A percentile compares a stretch with the other conserved stretches of the same genome.
These are phyloP conservation scores for Rhynchosporium secalis DNA, from an alignment of 2,329 filamentous ascomycete genomes.

Conservation along the genomic window DNA sequence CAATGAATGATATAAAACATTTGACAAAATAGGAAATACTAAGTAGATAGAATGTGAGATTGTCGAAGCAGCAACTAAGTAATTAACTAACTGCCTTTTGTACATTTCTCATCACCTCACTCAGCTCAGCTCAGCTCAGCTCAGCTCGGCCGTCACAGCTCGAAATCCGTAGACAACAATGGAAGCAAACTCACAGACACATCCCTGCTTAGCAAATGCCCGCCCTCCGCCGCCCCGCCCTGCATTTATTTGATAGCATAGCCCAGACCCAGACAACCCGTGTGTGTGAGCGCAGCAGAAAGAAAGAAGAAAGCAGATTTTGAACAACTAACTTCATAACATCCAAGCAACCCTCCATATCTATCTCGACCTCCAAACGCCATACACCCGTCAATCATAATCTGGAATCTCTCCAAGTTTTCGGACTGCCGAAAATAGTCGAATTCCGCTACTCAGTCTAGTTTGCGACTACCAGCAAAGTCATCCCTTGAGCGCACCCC, in stretches of 20 bases:
- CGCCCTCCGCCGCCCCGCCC: not conserved
- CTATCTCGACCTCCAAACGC: not conserved
- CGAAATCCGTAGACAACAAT: slow-evolving; percentile 12
- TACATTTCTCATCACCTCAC: too few species aligned
- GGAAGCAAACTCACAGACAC: slow-evolving; percentile 4
- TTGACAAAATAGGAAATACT: not conserved
- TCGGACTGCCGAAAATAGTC: not conserved
- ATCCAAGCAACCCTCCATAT: not conserved
- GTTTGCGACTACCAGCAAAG: slow-evolving; percentile 3
- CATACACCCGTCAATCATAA: not conserved
- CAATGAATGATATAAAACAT: too few species aligned
- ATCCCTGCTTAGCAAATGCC: slow-evolving; percentile 3
- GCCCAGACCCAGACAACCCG: not conserved
- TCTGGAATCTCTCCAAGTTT: not conserved
- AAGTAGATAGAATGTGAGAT: not conserved
- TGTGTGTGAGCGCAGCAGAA: not conserved
- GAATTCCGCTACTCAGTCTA: not conserved
- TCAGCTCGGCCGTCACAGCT: slow-evolving; percentile 3
- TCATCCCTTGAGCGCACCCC: slow-evolving; percentile 15
- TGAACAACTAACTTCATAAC: slow-evolving; percentile 5
- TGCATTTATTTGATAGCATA: not conserved
- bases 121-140: too few species aligned
- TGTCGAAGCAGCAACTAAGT: too few species aligned
- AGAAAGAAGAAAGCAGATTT: slow-evolving; percentile 6
- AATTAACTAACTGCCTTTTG: too few species aligned